Evolutionary conservation across 495 filamentous ascomycete genomes (phyloP).

Genomic region (Coniosporium apollinis): DNA sequence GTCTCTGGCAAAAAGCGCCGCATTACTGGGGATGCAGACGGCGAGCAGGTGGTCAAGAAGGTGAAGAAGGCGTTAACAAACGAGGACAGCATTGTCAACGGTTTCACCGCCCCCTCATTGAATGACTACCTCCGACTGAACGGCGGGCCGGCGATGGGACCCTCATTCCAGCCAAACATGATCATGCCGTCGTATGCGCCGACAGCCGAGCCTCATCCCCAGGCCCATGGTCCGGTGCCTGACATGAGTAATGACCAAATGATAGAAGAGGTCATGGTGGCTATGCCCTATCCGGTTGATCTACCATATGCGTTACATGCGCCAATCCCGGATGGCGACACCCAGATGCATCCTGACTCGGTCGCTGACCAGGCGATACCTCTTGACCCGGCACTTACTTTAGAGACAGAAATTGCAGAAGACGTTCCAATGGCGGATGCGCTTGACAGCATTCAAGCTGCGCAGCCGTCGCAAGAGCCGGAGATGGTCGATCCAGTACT

Average conservation of each 20-base stretch:
- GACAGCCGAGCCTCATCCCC: conserved; percentile 1
- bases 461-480: too few species aligned
- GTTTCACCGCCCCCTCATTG: background rate
- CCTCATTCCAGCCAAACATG: background rate
- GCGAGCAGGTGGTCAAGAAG: conserved; percentile 2
- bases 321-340: too few species aligned
- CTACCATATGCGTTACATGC: too few species aligned
- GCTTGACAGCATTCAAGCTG: too few species aligned
- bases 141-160: conserved; percentile 1
- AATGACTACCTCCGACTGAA: background rate
- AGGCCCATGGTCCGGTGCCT: background rate
- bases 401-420: too few species aligned
- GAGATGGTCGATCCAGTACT: too few species aligned
- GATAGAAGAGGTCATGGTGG: too few species aligned
- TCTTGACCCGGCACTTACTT: too few species aligned
- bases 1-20: conserved; percentile 14
- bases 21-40: conserved; percentile 1
- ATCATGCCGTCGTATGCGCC: background rate
- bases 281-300: too few species aligned
- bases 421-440: too few species aligned
- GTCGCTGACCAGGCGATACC: too few species aligned
- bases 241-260: conserved; percentile 2
- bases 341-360: too few species aligned
- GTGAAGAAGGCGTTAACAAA: conserved; percentile 7
- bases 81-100: background rate